Conservation (phyloP, 1,284 basidiomycete genomes). For the Irpex sp. region DNA sequence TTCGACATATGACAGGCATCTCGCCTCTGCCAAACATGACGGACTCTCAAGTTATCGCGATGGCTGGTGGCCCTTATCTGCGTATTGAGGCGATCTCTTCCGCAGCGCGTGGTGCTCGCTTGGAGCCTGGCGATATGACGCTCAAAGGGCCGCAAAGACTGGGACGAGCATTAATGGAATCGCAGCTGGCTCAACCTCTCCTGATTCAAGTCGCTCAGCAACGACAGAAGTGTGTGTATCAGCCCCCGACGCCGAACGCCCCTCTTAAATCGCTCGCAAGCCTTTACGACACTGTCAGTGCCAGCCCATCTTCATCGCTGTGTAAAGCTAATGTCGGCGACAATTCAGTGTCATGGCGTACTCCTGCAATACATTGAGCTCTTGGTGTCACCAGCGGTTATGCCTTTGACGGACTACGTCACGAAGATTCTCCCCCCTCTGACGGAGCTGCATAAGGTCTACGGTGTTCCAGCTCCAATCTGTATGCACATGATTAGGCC, state of each 20-base stretch:
- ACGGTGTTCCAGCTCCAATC: conserved; percentile 77
- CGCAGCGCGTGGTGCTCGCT: conserved; percentile 61
- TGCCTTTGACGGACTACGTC: conserved; percentile 61
- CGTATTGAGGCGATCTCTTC: conserved; percentile 84
- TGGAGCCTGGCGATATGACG: conserved; percentile 58
- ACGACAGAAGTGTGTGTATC: conserved; percentile 76
- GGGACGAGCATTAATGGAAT: conserved; percentile 67
- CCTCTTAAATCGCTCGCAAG: conserved; percentile 84
- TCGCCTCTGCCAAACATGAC: conserved; percentile 88
- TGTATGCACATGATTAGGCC: conserved; percentile 92
- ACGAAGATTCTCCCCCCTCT: conserved; percentile 68
- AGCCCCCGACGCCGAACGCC: conserved; percentile 50
- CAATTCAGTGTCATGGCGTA: conserved; percentile 67
- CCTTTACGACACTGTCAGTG: conserved; percentile 80
- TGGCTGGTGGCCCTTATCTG: conserved; percentile 87
- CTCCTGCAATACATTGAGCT: conserved; percentile 74
- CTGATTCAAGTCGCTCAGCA: conserved; percentile 88
- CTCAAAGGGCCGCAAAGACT: conserved; percentile 67
- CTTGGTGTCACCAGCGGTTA: conserved; percentile 58
- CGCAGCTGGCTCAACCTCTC: conserved; percentile 74
- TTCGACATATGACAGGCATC: conserved; percentile 94
- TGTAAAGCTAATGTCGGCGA: not conserved
- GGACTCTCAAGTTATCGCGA: conserved; percentile 83
- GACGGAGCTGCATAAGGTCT: conserved; percentile 65
- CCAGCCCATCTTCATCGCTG: not conserved